Conservation (phyloP, 768 basidiomycete genomes). For the Cubamyces sp. region DNA sequence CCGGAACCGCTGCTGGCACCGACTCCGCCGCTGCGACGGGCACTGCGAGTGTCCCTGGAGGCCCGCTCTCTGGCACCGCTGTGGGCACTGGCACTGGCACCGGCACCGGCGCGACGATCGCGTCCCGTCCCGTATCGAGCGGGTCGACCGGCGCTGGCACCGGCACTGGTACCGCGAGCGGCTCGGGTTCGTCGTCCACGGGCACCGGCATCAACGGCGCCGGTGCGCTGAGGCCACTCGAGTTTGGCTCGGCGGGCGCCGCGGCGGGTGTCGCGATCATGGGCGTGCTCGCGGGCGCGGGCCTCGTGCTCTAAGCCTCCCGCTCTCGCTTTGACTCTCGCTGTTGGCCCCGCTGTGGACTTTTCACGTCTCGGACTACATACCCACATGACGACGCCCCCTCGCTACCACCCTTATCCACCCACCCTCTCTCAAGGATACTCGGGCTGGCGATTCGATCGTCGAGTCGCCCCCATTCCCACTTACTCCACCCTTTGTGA, state of each 20-base stretch:
- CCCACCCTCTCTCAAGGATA: no score
- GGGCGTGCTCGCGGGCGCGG: slow-evolving; percentile 6
- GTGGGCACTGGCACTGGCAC: background rate
- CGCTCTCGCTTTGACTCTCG: background rate
- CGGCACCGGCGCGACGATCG: background rate
- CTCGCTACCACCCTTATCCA: no score
- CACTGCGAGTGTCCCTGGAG: background rate
- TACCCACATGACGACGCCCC: background rate
- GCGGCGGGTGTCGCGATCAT: slow-evolving; percentile 13
- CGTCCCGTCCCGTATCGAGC: background rate
- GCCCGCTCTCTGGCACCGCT: background rate
- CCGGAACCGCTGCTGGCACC: background rate
- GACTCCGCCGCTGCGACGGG: background rate
- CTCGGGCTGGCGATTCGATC: background rate
- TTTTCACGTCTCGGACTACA: background rate
- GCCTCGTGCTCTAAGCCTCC: slow-evolving; percentile 11
- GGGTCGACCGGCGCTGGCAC: background rate
- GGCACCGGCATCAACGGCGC: slow-evolving; percentile 6
- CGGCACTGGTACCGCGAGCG: background rate
- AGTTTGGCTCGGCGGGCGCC: slow-evolving; percentile 7
- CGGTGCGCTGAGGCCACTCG: background rate
- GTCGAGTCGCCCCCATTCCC: background rate
- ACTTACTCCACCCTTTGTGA: background rate
- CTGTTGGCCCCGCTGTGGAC: background rate
- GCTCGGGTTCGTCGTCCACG: slow-evolving; percentile 4